phyloP scores from a whole-genome alignment of 2,329 filamentous ascomycete species.

The Exophiala bonariae region DNA sequence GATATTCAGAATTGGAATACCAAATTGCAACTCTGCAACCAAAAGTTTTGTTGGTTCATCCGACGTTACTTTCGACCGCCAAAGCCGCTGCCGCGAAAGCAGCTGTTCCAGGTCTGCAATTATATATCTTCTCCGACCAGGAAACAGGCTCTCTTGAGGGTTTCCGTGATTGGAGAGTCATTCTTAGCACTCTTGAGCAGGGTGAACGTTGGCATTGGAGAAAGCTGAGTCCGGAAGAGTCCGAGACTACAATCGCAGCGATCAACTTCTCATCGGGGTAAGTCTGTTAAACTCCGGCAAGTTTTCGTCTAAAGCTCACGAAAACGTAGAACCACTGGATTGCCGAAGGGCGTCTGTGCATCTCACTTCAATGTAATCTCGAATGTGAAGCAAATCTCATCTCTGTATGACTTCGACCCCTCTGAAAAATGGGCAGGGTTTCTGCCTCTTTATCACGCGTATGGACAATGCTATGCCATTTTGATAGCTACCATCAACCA shows the following conservation, averaged over 20 bases:
- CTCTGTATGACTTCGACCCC: conserved; percentile 46
- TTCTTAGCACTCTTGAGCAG: neutral
- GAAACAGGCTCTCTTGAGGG: conserved; percentile 16
- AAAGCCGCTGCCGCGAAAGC: conserved; percentile 53
- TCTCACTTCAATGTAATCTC: conserved; percentile 54
- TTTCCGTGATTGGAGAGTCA: conserved; percentile 11
- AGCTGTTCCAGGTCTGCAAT: conserved; percentile 50
- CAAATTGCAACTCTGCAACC: conserved; percentile 58
- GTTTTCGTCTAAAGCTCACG: neutral
- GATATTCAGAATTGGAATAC: conserved; percentile 59
- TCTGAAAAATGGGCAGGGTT: conserved; percentile 54
- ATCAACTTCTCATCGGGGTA: conserved; percentile 37
- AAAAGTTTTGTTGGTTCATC: conserved; percentile 33
- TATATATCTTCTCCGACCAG: conserved; percentile 56
- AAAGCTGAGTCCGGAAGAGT: no score
- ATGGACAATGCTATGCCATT: conserved; percentile 62
- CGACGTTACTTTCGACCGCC: conserved; percentile 49
- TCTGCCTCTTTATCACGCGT: conserved; percentile 62
- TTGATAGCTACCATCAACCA: conserved; percentile 62
- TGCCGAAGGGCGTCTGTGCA: conserved; percentile 35
- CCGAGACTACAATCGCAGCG: conserved; percentile 44
- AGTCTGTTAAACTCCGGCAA: neutral
- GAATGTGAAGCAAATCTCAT: conserved; percentile 61
- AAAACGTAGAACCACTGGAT: conserved; percentile 26
- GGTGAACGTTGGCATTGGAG: no score